Evolutionary conservation across 352 stramenopile genomes (phyloP), one percentile per base, ranked within the genome.

Genomic region (Phytophthora crassamura): DNA sequence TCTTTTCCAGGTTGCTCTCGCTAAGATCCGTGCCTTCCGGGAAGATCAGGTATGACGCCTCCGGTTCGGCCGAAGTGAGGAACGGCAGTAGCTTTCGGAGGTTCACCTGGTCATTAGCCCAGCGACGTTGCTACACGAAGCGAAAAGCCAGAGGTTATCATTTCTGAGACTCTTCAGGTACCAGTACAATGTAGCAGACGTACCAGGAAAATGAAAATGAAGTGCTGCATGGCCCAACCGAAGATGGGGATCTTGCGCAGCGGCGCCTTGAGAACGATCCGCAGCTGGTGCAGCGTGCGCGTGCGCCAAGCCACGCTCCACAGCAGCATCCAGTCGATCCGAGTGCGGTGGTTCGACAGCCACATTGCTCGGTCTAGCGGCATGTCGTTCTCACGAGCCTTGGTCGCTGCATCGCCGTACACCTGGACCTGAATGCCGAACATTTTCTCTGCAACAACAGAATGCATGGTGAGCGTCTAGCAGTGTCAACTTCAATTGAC

Each of bases 141-240:
- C 6, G 52, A 30, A 34, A 39, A 20, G 45, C 20, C 7, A 16
- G 14, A 61, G 1, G 33, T 36, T 28, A 39, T 50, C 28, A 53
- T 42, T 14, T 8, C 6, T 49, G 25, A 28, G 25, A 28, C 25
- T 28, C 25, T 28, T 28, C 25, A 28, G 5, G 25, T 28, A 40
- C 15, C 46, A n/a, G 57, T 16, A 16, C 14, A 40, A 60, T 16
- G 20, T 11, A 43, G 30, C 2, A 20, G 11, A 4, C 53, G 20
- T 62, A 88, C 80, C 59, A 95, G 59, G 56, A 94, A 95, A 58
- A 94, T 85, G 60, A 93, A 94, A 36, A 92, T 69, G 36, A 95
- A 94, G 63, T 89, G 78, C 73, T 93, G 85, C 85, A 93, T 95
- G 52, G 83, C 85, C 87, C 85, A 95, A 3, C 87, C 87, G 53